These are phyloP conservation scores for Agrocybe pediades DNA, from an alignment of 768 basidiomycete genomes.

Conservation along the genomic window DNA sequence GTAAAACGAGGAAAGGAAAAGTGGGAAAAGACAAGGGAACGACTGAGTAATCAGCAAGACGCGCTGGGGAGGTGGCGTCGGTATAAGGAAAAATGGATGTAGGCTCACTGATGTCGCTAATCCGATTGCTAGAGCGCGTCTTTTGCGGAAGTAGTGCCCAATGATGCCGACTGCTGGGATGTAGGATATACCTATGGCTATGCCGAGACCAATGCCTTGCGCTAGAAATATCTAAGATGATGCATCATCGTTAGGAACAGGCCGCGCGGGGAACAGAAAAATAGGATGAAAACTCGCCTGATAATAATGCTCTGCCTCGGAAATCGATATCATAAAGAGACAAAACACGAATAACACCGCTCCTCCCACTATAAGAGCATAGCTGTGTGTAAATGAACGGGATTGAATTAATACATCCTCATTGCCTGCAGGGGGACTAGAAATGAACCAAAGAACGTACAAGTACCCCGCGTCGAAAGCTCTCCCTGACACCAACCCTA, in stretches of 20 bases:
- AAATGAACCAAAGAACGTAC: constrained; percentile 10
- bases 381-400: constrained; percentile 26
- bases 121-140: constrained; percentile 35
- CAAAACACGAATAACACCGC: constrained; percentile 44
- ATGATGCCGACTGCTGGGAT: constrained; percentile 44
- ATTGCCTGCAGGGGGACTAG: no score
- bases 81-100: no score
- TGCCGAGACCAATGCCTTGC: constrained; percentile 49
- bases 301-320: constrained; percentile 39
- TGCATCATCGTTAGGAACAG: constrained; percentile 20
- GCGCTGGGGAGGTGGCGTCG: no score
- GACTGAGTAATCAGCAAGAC: no score
- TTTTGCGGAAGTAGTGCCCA: constrained; percentile 38
- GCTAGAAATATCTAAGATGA: constrained; percentile 45
- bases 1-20: background rate
- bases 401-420: constrained; percentile 8
- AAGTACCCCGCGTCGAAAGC: constrained; percentile 30
- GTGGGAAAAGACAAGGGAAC: no score
- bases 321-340: constrained; percentile 48
- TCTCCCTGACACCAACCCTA: constrained; percentile 23
- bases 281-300: constrained; percentile 26
- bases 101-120: constrained; percentile 32
- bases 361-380: constrained; percentile 45
- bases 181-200: constrained; percentile 53
- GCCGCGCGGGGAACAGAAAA: background rate